phyloP scores from a whole-genome alignment of 1,284 basidiomycete genomes.

The Bjerkandera adusta region DNA sequence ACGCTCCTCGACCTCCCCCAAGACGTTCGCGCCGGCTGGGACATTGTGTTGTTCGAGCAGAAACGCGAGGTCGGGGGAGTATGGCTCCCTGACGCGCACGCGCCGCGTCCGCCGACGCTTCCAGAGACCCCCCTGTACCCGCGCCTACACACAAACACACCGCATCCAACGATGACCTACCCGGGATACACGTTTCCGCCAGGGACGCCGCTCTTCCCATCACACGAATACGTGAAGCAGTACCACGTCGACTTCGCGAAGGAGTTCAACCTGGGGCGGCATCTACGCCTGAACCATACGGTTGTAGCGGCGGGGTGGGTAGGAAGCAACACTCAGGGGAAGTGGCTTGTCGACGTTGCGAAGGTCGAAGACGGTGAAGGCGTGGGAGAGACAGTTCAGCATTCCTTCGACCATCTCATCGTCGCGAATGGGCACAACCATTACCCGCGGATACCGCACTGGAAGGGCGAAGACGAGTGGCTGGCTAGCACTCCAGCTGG shows the following conservation, averaged over 20 bases:
- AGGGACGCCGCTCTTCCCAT: constrained; percentile 47
- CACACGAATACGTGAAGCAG: constrained; percentile 41
- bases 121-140: constrained; percentile 57
- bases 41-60: constrained; percentile 52
- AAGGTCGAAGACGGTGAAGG: constrained; percentile 7
- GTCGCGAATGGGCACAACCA: constrained; percentile 55
- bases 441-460: constrained; percentile 43
- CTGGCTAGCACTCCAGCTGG: constrained; percentile 29
- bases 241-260: constrained; percentile 45
- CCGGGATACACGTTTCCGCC: constrained; percentile 50
- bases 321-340: constrained; percentile 37
- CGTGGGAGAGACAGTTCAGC: constrained; percentile 8
- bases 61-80: constrained; percentile 48
- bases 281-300: constrained; percentile 43
- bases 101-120: constrained; percentile 41
- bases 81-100: constrained; percentile 46
- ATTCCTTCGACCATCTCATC: constrained; percentile 49
- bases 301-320: constrained; percentile 46
- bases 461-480: constrained; percentile 50
- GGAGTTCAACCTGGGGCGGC: constrained; percentile 36
- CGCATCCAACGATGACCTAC: constrained; percentile 49
- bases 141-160: constrained; percentile 51
- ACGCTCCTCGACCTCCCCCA: constrained; percentile 45
- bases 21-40: constrained; percentile 36
- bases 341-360: constrained; percentile 41